Evolutionary conservation across 2,329 filamentous ascomycete species (phyloP).

Genomic region (Fusarium hainanense): DNA sequence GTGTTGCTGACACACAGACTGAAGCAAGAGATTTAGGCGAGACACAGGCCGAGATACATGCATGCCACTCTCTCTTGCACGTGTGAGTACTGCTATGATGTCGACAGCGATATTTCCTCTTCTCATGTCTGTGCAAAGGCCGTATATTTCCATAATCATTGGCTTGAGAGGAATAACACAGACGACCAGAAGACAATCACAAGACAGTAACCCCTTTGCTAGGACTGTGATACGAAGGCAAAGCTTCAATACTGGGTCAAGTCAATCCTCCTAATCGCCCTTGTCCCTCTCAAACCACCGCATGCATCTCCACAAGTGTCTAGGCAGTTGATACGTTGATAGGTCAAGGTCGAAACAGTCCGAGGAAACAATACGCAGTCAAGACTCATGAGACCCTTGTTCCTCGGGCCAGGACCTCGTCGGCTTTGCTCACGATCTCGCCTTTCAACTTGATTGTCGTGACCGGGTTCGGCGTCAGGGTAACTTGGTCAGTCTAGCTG

Average conservation of each 20-base stretch:
- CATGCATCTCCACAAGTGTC: not conserved
- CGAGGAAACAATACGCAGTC: not conserved
- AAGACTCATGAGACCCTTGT: not conserved
- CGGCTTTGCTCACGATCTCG: not conserved
- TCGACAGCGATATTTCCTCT: not conserved
- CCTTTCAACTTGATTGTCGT: not conserved
- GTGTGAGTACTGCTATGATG: not conserved
- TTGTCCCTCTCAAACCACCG: not conserved
- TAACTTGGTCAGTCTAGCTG: not conserved
- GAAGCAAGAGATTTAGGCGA: not conserved
- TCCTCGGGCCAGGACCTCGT: not conserved
- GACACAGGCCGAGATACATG: not conserved
- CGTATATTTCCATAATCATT: not conserved
- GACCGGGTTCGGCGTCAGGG: not conserved
- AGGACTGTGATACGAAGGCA: not conserved
- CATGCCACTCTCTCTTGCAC: not conserved
- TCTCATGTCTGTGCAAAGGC: not conserved
- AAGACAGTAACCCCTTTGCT: too few relatives aligned
- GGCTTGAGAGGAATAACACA: not conserved
- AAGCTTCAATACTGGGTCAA: not conserved
- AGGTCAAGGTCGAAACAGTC: not conserved
- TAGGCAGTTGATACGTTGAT: not conserved
- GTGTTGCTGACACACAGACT: constrained; percentile 4
- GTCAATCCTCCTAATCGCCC: not conserved
- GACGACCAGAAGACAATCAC: not conserved